Conservation (phyloP, 2,329 filamentous ascomycete species). For the Colletotrichum abscissum region DNA sequence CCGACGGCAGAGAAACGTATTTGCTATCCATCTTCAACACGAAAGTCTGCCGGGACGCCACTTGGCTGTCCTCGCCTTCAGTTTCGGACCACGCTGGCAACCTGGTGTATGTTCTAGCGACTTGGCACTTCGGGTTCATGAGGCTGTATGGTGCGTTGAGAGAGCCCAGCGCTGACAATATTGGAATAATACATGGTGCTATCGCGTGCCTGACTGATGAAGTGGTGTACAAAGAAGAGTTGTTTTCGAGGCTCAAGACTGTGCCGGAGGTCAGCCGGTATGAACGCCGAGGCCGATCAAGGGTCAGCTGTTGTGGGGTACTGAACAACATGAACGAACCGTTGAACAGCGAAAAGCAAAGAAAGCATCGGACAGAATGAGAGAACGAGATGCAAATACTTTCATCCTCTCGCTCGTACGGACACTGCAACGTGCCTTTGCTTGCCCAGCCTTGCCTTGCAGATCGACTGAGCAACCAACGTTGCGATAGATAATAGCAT, state of each 20-base stretch:
- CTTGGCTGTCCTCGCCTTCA: not conserved
- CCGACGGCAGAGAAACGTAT: not conserved
- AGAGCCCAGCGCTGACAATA: slow-evolving; percentile 12
- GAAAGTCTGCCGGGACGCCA: slow-evolving; percentile 11
- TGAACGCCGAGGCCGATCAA: not conserved
- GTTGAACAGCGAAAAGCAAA: slow-evolving; percentile 1
- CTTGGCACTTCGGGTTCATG: not conserved
- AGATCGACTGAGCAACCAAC: slow-evolving; percentile 17
- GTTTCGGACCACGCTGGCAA: not conserved
- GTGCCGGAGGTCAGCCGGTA: not conserved
- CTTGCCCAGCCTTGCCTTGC: slow-evolving; percentile 19
- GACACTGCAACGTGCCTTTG: not conserved
- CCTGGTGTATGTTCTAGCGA: not conserved
- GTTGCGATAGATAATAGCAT: not conserved
- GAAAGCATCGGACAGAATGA: slow-evolving; percentile 2
- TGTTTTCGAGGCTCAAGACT: not conserved
- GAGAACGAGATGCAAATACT: slow-evolving; percentile 1
- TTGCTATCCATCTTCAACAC: not conserved
- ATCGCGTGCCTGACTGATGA: not conserved
- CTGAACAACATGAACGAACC: slow-evolving; percentile 3
- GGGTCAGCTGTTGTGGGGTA: slow-evolving; percentile 8
- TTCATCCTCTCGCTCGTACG: not conserved
- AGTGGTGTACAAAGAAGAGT: slow-evolving; percentile 13
- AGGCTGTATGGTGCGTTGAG: not conserved
- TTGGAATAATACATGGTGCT: slow-evolving; percentile 10